phyloP scores from a whole-genome alignment of 73 alveolate species.

The Paramecium sonneborni region DNA sequence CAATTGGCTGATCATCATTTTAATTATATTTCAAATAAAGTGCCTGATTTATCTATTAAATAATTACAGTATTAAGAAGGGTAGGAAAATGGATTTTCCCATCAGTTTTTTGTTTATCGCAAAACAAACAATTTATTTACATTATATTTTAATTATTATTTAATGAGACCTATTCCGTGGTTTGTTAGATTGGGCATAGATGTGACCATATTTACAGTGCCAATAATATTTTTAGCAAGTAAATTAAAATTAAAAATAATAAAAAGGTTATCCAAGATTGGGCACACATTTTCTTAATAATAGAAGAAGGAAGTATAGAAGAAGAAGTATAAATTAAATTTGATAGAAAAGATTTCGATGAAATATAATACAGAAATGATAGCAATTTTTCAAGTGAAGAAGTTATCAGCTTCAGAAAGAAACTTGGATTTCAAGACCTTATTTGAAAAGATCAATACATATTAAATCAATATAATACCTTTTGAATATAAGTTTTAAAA shows the following conservation, averaged over 20 bases:
- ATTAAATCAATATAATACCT: neutral
- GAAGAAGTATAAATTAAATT: neutral
- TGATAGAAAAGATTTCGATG: neutral
- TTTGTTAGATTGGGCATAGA: neutral
- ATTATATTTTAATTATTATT: neutral
- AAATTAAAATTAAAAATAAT: neutral
- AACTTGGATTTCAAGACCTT: neutral
- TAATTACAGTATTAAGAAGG: neutral
- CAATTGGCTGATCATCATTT: neutral
- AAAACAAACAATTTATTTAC: neutral
- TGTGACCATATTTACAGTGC: neutral
- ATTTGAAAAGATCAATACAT: neutral
- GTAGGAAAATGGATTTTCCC: neutral
- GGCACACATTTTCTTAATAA: neutral
- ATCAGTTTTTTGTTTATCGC: neutral
- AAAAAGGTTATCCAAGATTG: conserved; percentile 14
- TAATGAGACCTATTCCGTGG: conserved; percentile 53
- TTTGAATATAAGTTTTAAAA: neutral
- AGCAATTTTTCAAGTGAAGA: conserved; percentile 8
- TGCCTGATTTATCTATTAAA: neutral
- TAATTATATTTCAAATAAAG: neutral
- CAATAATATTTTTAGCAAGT: neutral
- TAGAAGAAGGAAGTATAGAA: conserved; percentile 38
- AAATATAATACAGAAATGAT: neutral
- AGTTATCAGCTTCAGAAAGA: neutral